Percentiles rank a stretch among this genome's conserved stretches.
Conservation (phyloP, 1,284 basidiomycete genomes). For the Microbotryum violaceum region DNA sequence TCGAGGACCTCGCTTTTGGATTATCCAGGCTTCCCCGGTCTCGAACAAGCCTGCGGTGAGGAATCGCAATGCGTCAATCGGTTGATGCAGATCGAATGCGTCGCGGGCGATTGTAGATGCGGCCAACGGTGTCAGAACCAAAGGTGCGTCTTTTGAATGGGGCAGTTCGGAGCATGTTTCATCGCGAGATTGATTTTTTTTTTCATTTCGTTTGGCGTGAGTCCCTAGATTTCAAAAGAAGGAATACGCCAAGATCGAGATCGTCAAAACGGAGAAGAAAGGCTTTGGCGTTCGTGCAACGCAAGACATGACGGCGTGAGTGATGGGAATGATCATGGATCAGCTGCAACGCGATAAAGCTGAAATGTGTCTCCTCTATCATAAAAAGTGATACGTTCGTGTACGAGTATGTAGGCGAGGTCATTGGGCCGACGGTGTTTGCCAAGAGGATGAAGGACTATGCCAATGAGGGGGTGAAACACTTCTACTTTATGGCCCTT, state of each 20-base stretch:
- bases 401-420: constrained; percentile 97
- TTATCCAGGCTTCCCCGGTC: constrained; percentile 47
- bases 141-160: constrained; percentile 52
- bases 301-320: constrained; percentile 63
- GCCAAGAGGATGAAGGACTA: constrained; percentile 91
- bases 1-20: too few species aligned
- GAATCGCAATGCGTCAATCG: constrained; percentile 93
- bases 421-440: constrained; percentile 80
- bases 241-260: constrained; percentile 78
- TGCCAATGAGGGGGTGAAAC: constrained; percentile 81
- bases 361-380: neutral
- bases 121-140: constrained; percentile 80
- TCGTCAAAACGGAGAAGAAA: constrained; percentile 91
- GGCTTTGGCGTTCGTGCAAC: constrained; percentile 84
- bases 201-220: too few species aligned
- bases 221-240: constrained; percentile 67
- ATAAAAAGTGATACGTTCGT: constrained; percentile 73
- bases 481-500: constrained; percentile 99
- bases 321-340: constrained; percentile 18
- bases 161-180: too few species aligned
- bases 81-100: constrained; percentile 92
- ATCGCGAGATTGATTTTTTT: too few species aligned
- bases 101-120: constrained; percentile 79
- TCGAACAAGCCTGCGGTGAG: constrained; percentile 70
- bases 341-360: neutral